phyloP scores from a whole-genome alignment of 73 alveolate species.

The Paramecium biaurelia region DNA sequence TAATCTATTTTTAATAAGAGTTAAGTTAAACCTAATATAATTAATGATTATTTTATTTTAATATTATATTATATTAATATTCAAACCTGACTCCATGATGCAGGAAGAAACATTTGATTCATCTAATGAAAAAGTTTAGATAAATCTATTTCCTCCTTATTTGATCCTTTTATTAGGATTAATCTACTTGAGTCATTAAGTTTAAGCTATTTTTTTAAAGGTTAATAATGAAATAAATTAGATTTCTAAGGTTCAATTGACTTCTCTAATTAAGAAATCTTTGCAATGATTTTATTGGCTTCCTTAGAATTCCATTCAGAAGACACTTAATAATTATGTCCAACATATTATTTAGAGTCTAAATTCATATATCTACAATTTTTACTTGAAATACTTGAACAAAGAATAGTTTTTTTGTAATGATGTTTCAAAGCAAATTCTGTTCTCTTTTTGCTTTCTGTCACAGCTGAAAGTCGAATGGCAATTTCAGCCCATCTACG shows the following conservation, averaged over 20 bases:
- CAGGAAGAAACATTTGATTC: background rate
- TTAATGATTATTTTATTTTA: background rate
- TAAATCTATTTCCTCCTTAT: background rate
- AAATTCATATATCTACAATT: background rate
- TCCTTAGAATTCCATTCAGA: constrained; percentile 13
- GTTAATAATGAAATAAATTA: background rate
- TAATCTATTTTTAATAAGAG: no score
- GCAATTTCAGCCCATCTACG: constrained; percentile 78
- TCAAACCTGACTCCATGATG: background rate
- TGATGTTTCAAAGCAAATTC: constrained; percentile 53
- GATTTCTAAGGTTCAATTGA: background rate
- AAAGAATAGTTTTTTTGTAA: background rate
- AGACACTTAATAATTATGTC: background rate
- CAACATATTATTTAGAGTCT: background rate
- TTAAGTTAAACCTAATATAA: no score
- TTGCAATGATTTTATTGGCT: background rate
- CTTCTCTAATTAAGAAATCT: background rate
- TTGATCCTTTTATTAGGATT: background rate
- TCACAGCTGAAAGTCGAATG: background rate
- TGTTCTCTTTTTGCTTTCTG: constrained; percentile 27
- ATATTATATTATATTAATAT: background rate
- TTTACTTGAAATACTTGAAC: background rate
- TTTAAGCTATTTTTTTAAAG: background rate
- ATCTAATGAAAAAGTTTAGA: constrained; percentile 3
- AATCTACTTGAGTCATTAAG: constrained; percentile 3